These are phyloP conservation scores for Plasmodium berghei DNA, from an alignment of 169 alveolate species.

Conservation along the genomic window DNA sequence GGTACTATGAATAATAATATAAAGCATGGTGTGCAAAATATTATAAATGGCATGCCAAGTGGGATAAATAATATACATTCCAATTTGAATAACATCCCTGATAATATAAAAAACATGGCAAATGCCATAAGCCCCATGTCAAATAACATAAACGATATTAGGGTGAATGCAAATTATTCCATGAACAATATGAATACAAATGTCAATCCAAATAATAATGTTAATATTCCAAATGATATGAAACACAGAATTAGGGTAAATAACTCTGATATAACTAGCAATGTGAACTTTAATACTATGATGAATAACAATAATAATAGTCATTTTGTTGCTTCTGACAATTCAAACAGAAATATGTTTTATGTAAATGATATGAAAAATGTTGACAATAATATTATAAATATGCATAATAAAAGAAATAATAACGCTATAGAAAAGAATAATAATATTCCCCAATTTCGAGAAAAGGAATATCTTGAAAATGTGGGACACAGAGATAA, in stretches of 20 bases:
- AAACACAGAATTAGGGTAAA: slow-evolving; percentile 5
- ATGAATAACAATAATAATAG: slow-evolving; percentile 28
- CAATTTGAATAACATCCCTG: slow-evolving; percentile 10
- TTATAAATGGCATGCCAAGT: slow-evolving; percentile 12
- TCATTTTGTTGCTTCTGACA: slow-evolving; percentile 27
- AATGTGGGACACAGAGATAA: slow-evolving; percentile 48
- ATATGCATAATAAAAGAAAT: slow-evolving; percentile 26
- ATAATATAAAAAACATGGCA: slow-evolving; percentile 16
- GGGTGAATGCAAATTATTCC: slow-evolving; percentile 1
- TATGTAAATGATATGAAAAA: slow-evolving; percentile 48
- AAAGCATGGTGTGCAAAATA: slow-evolving; percentile 19
- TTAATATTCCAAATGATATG: slow-evolving; percentile 15
- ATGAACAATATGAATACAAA: slow-evolving; percentile 10
- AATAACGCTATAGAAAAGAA: slow-evolving; percentile 34
- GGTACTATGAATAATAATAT: slow-evolving; percentile 5
- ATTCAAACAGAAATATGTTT: slow-evolving; percentile 16
- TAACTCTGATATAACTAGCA: slow-evolving; percentile 18
- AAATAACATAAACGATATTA: slow-evolving; percentile 1
- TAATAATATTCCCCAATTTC: slow-evolving; percentile 22
- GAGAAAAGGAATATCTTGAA: slow-evolving; percentile 63
- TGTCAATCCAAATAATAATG: neutral
- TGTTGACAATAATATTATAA: slow-evolving; percentile 33
- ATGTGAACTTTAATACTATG: slow-evolving; percentile 13
- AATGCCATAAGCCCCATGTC: neutral
- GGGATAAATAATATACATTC: slow-evolving; percentile 15